Conservation (phyloP, 352 stramenopile genomes). For the Phytophthora niederhauseri region DNA sequence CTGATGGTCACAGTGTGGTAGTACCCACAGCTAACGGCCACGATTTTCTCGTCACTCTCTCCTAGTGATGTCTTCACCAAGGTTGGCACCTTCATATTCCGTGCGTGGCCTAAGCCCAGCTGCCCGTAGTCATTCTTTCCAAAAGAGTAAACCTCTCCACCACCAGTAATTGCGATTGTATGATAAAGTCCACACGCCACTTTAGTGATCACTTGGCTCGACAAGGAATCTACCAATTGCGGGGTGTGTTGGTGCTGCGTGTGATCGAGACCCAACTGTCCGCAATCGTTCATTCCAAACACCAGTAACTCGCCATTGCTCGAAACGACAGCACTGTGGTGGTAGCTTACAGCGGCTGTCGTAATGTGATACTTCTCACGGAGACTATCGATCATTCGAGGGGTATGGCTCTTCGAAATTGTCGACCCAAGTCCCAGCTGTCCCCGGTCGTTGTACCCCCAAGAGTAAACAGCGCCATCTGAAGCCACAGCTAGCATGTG, state of each 20-base stretch:
- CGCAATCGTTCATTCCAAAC: constrained; percentile 92
- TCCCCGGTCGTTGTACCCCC: constrained; percentile 89
- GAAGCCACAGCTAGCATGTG: constrained; percentile 86
- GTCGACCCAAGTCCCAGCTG: constrained; percentile 85
- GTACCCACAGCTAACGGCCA: constrained; percentile 82
- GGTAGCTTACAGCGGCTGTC: constrained; percentile 82
- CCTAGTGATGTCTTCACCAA: constrained; percentile 68
- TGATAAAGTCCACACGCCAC: constrained; percentile 87
- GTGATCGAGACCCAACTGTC: constrained; percentile 82
- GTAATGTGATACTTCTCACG: constrained; percentile 85
- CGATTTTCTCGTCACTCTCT: constrained; percentile 79
- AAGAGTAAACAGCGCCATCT: constrained; percentile 83
- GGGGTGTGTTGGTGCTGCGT: constrained; percentile 87
- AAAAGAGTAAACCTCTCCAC: constrained; percentile 84
- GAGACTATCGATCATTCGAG: constrained; percentile 79
- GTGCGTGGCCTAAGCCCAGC: constrained; percentile 78
- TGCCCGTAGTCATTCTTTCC: constrained; percentile 91
- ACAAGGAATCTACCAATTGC: constrained; percentile 73
- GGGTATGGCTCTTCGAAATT: constrained; percentile 88
- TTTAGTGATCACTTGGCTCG: constrained; percentile 72
- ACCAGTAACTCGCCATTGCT: constrained; percentile 78
- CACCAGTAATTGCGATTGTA: constrained; percentile 63
- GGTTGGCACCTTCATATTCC: constrained; percentile 77
- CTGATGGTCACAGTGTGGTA: constrained; percentile 85
- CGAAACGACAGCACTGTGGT: constrained; percentile 85